phyloP scores from a whole-genome alignment of 129 eudicot genomes.

The Kitagawia praeruptora region DNA sequence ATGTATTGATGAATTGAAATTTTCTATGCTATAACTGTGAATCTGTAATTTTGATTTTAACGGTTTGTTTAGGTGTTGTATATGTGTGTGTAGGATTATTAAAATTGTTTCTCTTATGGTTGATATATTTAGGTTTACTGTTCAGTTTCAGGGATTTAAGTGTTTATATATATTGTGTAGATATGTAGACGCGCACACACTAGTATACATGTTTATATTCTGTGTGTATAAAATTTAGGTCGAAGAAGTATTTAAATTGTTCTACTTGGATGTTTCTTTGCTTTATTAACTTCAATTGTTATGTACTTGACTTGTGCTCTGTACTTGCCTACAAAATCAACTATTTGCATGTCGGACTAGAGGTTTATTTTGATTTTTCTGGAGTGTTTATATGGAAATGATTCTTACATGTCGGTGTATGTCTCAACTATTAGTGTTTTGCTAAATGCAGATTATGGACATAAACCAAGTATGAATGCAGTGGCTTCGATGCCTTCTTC shows the following conservation, averaged over 20 bases:
- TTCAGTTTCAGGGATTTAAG: background rate
- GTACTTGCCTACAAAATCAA: background rate
- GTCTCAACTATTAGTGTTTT: background rate
- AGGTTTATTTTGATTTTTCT: background rate
- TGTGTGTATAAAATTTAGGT: no score
- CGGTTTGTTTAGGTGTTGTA: background rate
- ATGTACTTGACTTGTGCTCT: background rate
- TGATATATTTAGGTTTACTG: background rate
- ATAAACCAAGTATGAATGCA: slow-evolving; percentile 32
- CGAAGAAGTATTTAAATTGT: background rate
- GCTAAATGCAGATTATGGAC: slow-evolving; percentile 44
- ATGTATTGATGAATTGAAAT: background rate
- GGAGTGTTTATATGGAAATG: background rate
- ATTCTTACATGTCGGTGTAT: background rate
- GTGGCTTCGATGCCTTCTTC: slow-evolving; percentile 31
- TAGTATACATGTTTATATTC: background rate
- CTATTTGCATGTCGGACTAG: background rate
- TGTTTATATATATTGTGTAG: background rate
- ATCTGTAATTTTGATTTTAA: background rate
- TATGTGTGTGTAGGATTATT: background rate
- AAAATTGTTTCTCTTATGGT: background rate
- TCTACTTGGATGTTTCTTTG: background rate
- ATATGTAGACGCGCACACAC: background rate
- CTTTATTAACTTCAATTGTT: background rate
- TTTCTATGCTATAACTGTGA: background rate